These are phyloP conservation scores for Rhodotorula taiwanensis DNA, from an alignment of 768 basidiomycete genomes.

Conservation along the genomic window DNA sequence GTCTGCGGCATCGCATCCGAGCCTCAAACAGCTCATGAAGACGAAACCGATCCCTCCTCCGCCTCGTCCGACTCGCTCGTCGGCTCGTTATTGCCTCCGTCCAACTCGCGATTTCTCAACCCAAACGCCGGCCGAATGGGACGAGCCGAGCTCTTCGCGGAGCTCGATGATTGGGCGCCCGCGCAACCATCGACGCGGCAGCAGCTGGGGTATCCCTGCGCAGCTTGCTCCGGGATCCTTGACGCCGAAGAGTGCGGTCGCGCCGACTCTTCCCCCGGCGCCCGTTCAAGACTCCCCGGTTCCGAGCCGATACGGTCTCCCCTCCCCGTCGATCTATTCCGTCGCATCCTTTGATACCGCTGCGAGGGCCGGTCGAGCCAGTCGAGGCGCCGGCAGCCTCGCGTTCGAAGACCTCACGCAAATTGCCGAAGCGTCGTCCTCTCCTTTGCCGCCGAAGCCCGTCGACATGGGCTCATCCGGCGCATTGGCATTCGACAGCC, in stretches of 20 bases:
- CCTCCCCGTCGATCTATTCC: conserved; percentile 33
- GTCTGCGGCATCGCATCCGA: neutral
- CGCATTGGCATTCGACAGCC: too few species aligned
- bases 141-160: neutral
- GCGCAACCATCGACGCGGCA: neutral
- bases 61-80: neutral
- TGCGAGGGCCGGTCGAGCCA: conserved; percentile 3
- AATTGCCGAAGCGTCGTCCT: too few species aligned
- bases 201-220: conserved; percentile 12
- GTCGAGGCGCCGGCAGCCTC: too few species aligned
- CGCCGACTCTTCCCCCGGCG: neutral
- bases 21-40: neutral
- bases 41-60: neutral
- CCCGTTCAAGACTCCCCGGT: conserved; percentile 5
- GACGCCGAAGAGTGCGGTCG: too few species aligned
- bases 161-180: neutral
- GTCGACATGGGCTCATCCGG: too few species aligned
- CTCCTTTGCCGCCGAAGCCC: too few species aligned
- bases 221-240: conserved; percentile 8
- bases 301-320: neutral
- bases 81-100: conserved; percentile 15
- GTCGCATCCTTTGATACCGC: conserved; percentile 19
- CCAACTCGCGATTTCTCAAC: conserved; percentile 14
- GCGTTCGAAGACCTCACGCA: too few species aligned
- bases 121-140: conserved; percentile 23